Conservation (phyloP, 345 rosid genomes). For the Gossypium australe region DNA sequence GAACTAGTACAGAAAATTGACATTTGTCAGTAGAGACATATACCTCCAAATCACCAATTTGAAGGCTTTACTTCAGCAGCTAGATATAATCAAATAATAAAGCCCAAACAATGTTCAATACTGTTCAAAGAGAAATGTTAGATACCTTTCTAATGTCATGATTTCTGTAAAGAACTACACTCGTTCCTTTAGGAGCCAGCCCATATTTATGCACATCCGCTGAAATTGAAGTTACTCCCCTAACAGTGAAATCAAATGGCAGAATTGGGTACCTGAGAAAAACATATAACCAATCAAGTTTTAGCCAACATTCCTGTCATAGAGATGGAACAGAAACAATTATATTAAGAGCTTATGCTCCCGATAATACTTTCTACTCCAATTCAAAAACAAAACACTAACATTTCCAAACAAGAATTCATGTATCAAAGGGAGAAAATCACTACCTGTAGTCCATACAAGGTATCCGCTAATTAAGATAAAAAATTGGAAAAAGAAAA, state of each 20-base stretch:
- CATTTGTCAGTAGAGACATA: not conserved
- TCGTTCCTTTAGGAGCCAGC: slow-evolving; percentile 94
- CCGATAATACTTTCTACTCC: not conserved
- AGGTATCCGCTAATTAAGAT: not conserved
- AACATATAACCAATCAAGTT: not conserved
- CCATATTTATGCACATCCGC: slow-evolving; percentile 96
- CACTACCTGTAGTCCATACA: not conserved
- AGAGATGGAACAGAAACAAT: not conserved
- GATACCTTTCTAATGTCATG: slow-evolving; percentile 92
- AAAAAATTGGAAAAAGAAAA: not conserved
- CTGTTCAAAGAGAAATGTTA: not conserved
- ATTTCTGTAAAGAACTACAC: slow-evolving; percentile 83
- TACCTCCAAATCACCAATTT: not conserved
- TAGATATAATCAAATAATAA: not conserved
- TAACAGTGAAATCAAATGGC: slow-evolving; percentile 80
- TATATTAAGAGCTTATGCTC: not conserved
- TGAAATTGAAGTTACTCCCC: slow-evolving; percentile 87
- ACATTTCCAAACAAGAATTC: not conserved
- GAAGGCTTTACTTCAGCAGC: not conserved
- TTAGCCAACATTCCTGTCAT: not conserved
- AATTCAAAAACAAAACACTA: not conserved
- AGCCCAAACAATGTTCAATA: not conserved
- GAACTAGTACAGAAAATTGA: not conserved
- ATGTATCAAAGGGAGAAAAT: not conserved
- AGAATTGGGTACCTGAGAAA: slow-evolving; percentile 65